Evolutionary conservation across 2,329 filamentous ascomycete species (phyloP), one percentile per base, ranked within the genome.

Genomic region (Aspergillus sp.): DNA sequence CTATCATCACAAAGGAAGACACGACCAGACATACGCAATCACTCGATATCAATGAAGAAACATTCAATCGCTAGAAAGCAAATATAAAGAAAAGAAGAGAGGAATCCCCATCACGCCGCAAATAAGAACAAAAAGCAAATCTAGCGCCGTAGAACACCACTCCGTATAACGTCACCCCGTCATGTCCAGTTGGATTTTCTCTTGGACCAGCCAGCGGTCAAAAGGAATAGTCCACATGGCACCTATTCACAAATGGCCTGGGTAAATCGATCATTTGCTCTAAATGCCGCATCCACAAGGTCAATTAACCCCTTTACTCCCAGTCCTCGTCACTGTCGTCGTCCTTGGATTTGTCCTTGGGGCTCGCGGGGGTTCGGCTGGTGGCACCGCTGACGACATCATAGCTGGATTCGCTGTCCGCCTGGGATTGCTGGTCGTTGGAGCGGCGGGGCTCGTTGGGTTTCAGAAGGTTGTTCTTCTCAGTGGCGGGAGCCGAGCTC

Each of bases 381-480:
- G 88, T 87, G 49, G 86, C 85, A 52, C 90, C 90, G 54, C 90
- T 93, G 50, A 99, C 92, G 36, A 99, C 84, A 74, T 99, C 95
- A 75, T 99, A 99, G 78, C 92, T 96, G 18, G 91, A 91, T 69
- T 99, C 95, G 73, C 94, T 97, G 69, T 95, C 95, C 7, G 92
- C 87, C 67, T 95, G 90, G 26, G 91, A 96, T 74, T 94, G 92
- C 74, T 92, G 90, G 71, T 96, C 92, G 69, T 96, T 90, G 26
- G 92, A 96, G 45, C 80, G 78, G 56, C 91, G 88, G 18, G 87
- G 80, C 67, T 90, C 86, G 31, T 79, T 77, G 26, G 87, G 83
- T 75, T 91, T 91, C 52, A 86, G 79, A 70, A 75, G 64, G 73
- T 81, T 73, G 39, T 76, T 72, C 46, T 74, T 69, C 45, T 65